Base-by-base conservation (phyloP, 495 filamentous ascomycete genomes). In the Aspergillus egyptiacus region DNA sequence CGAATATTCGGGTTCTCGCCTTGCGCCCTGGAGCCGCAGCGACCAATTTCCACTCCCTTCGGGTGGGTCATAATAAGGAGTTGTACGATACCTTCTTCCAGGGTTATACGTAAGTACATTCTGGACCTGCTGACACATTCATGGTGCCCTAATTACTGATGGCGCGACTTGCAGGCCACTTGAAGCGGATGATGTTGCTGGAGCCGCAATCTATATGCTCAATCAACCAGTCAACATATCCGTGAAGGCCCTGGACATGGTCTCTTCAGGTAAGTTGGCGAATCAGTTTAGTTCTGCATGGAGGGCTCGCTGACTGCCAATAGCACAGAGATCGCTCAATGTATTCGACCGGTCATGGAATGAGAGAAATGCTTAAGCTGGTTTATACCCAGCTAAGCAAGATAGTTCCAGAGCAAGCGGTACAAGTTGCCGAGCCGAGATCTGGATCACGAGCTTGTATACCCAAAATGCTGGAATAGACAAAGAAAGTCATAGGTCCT, bases 1-100 rank as follows among this genome's bases (percentile, higher is more conserved):
- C 67, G 0, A 56, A 68, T 54, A 67, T 70, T 24, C 53, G 58
- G 3, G 65, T 71, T 9, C 50, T 70, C 6, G 66, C 60, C 3
- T 46, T 70, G 27, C 42, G 67, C 22, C 69, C 69, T 5, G 69
- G 67, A 0, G 53, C 59, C 42, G 69, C 68, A 4, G 59, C 56
- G 13, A 68, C 61, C 11, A 57, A 72, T 52, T 72, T 72, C 43
- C 69, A 72, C 51, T 48, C 56, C 23, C 57, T 57, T 32, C 36
- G 69, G 7, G 67, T 72, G 22, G 59, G 61, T 0, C 54, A 63
- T 51, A 60, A 69, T 52, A 42, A 59, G 51, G 44, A 56, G 40
- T 48, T 49, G 46, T 63, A 61, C 42, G 56, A 67, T 11, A 23
- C 9, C n/a, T 66, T 68, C 33, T 56, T 68, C 17, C 43, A 63